These are phyloP conservation scores for Fusarium acutatum DNA, from an alignment of 2,329 filamentous ascomycete species.

Conservation along the genomic window DNA sequence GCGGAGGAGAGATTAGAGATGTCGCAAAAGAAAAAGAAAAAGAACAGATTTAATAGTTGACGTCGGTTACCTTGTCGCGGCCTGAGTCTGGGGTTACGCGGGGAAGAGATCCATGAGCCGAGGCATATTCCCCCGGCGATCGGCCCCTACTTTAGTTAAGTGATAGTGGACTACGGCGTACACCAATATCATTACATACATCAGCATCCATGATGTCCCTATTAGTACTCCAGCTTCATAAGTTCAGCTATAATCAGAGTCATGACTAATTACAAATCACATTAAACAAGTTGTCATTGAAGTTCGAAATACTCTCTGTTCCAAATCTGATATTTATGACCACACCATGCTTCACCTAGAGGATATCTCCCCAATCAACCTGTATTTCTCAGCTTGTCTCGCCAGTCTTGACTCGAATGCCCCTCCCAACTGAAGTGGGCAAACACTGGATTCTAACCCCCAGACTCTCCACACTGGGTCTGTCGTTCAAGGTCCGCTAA, in stretches of 20 bases:
- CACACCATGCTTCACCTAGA: slow-evolving; percentile 29
- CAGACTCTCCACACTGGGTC: neutral
- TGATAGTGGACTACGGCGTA: neutral
- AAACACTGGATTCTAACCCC: neutral
- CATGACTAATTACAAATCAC: neutral
- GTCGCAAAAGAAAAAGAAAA: neutral
- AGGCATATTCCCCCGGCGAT: slow-evolving; percentile 37
- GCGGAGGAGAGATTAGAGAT: neutral
- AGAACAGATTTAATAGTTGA: slow-evolving; percentile 16
- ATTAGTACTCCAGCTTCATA: neutral
- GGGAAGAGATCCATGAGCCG: slow-evolving; percentile 37
- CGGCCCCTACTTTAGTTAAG: slow-evolving; percentile 1
- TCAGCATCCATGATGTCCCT: neutral
- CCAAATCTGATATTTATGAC: slow-evolving; percentile 37
- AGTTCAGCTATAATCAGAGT: neutral
- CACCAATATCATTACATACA: neutral
- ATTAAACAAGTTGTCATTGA: neutral
- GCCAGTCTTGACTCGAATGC: slow-evolving; percentile 7
- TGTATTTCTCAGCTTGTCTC: slow-evolving; percentile 30
- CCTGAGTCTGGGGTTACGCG: slow-evolving; percentile 33
- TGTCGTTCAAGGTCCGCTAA: slow-evolving; percentile 47
- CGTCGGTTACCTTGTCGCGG: slow-evolving; percentile 17
- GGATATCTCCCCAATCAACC: slow-evolving; percentile 14
- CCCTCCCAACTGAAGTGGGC: slow-evolving; percentile 9
- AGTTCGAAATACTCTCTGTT: slow-evolving; percentile 15